Evolutionary conservation across 2,329 filamentous ascomycete species (phyloP), one percentile per base, ranked within the genome.

Genomic region (Byssoonygena ceratinophila): DNA sequence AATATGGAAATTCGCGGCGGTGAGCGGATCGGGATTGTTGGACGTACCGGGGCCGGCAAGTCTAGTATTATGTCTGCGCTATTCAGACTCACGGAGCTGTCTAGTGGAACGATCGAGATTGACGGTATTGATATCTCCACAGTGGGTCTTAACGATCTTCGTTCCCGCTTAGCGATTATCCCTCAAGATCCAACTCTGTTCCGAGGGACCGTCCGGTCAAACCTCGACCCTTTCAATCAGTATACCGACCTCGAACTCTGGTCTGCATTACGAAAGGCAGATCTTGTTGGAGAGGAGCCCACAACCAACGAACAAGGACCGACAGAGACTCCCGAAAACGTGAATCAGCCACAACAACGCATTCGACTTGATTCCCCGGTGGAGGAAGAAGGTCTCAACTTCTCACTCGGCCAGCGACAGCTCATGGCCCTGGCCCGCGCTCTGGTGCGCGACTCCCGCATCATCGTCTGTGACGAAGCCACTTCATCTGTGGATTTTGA

Each of bases 381-480:
- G 1, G 89, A 96, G 61, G 92, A 97, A 65, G 91, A 96, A 71
- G 92, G 92, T 0, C 77, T 95, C 56, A 97, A 97, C 70, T 96
- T 95, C 74, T 94, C 88, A 0, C 82, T 97, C 8, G 91, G 91
- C 5, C 91, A 97, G 71, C 82, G 92, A 2, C 92, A 97, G 69
- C 80, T 97, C 46, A 94, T 97, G 85, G 92, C 92, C 1, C 77
- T 98, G 1, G 90, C 90, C 0, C 83, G 92, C 0, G 92, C 92
- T 0, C 79, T 98, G 1, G 91, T 97, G 3, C 83, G 91, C 34
- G 82, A 84, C 40, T 85, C 84, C 0, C 87, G 85, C 60, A 96
- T 97, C 69, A 96, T 97, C 61, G 84, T 98, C 46, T 96, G 91
- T 68, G 92, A 98, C 72, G 92, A 98, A 69, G 92, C 92, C 0